A percentile compares a stretch with the other conserved stretches of the same genome.
These are phyloP conservation scores for Adenanthera pavonina DNA, from an alignment of 306 rosid genomes.

Conservation along the genomic window DNA sequence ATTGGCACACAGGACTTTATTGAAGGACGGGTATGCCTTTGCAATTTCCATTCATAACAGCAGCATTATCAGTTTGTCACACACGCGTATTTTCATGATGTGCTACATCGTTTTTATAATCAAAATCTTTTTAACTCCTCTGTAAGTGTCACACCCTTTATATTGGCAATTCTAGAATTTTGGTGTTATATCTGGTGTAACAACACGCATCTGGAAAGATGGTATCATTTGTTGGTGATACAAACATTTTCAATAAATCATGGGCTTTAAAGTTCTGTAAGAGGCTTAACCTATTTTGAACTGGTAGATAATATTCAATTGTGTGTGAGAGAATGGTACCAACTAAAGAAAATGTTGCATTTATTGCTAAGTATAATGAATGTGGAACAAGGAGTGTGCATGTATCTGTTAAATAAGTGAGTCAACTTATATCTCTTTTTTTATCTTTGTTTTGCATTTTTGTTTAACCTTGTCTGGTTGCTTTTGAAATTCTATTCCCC, in stretches of 20 bases:
- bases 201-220: neutral
- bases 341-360: neutral
- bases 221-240: neutral
- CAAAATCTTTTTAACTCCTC: slow-evolving; percentile 18
- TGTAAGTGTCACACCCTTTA: slow-evolving; percentile 13
- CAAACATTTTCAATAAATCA: slow-evolving; percentile 2
- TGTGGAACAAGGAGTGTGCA: neutral
- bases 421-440: neutral
- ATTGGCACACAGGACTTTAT: slow-evolving; percentile 97
- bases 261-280: neutral
- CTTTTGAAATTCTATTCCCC: neutral
- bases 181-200: slow-evolving; percentile 8
- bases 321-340: neutral
- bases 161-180: neutral
- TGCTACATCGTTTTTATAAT: neutral
- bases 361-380: neutral
- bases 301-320: slow-evolving; percentile 8
- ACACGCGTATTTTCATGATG: neutral
- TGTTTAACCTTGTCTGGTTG: neutral
- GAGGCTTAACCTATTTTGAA: slow-evolving; percentile 9
- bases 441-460: neutral
- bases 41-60: slow-evolving; percentile 12
- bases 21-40: slow-evolving; percentile 87
- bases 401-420: neutral
- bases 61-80: neutral